Evolutionary conservation across 208 protist species (phyloP), one percentile per base, ranked within the genome.

Genomic region (Wallacemonas collosoma): DNA sequence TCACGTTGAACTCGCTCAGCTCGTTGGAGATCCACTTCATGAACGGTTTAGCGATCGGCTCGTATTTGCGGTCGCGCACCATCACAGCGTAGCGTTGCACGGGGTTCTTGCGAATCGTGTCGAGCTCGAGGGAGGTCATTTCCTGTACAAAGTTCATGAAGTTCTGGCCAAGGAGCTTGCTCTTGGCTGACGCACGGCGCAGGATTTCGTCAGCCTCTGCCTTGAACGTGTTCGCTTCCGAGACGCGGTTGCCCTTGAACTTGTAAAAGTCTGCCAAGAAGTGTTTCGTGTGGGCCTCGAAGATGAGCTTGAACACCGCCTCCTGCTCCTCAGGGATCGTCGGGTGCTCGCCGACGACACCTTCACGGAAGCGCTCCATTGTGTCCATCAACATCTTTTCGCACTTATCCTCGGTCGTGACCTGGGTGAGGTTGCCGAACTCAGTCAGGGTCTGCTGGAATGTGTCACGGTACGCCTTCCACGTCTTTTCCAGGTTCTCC

Each of bases 131-230:
- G 5, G 89, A 88, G 14, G 87, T 96, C 91, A 94, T 96, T 66
- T 96, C 89, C 76, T 96, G 87, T 12, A 94, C 82, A 75, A 96
- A 96, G 57, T 94, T 93, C 91, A 94, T 93, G 66, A 96, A 96
- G 63, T 85, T 89, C 56, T 80, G 78, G 9, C 91, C 91, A 2
- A 94, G 79, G 38, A 94, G 81, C 68, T 96, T 96, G 65, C 87
- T 87, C 80, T 94, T 96, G 11, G 87, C 89, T 2, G 87, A 93
- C 8, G 91, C 89, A 0, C 82, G 79, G 12, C 86, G 85, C 44
- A 96, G 76, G 38, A 94, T 86, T 57, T 94, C 89, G 64, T 96
- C 91, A 1, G 88, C 91, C 72, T 94, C 88, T 6, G 83, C 57
- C 72, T 94, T 94, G 35, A 84, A 65, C 17, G 86, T 85, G 74